phyloP scores from a whole-genome alignment of 768 basidiomycete genomes.

The Termitomyces sp. region DNA sequence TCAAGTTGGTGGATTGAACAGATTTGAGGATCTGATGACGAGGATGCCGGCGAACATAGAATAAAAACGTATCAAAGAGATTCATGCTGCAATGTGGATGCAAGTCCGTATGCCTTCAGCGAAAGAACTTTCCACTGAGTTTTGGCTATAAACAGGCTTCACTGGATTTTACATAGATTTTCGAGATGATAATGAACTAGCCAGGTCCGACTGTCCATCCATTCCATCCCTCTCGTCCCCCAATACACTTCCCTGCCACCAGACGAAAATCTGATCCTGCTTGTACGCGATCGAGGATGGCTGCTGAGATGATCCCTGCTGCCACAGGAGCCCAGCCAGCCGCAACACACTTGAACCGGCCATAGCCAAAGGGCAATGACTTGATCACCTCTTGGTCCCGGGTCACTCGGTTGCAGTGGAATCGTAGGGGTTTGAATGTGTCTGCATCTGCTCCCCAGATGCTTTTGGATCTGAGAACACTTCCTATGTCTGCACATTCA shows the following conservation, averaged over 20 bases:
- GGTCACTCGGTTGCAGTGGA: constrained; percentile 19
- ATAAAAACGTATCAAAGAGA: not conserved
- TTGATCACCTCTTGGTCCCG: constrained; percentile 21
- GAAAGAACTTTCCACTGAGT: too few relatives aligned
- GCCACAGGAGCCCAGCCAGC: constrained; percentile 51
- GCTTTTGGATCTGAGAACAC: constrained; percentile 26
- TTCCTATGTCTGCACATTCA: constrained; percentile 37
- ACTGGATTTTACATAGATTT: not conserved
- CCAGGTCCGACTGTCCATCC: constrained; percentile 35
- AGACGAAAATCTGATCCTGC: constrained; percentile 27
- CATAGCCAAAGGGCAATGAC: constrained; percentile 48
- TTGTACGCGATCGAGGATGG: constrained; percentile 34
- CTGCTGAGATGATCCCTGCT: constrained; percentile 45
- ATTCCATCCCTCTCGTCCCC: constrained; percentile 42
- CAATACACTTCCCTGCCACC: constrained; percentile 28
- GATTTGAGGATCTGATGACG: not conserved
- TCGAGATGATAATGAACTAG: not conserved
- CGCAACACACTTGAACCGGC: constrained; percentile 46
- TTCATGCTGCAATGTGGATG: too few relatives aligned
- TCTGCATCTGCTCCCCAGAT: constrained; percentile 37
- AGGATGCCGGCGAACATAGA: not conserved
- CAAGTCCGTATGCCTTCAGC: not conserved
- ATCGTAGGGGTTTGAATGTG: constrained; percentile 46
- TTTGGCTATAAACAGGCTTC: not conserved
- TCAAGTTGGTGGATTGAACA: too few relatives aligned